A percentile compares a stretch with the other conserved stretches of the same genome.
Evolutionary conservation across 352 stramenopile species (phyloP).

Genomic region (Pythium myriotylum): DNA sequence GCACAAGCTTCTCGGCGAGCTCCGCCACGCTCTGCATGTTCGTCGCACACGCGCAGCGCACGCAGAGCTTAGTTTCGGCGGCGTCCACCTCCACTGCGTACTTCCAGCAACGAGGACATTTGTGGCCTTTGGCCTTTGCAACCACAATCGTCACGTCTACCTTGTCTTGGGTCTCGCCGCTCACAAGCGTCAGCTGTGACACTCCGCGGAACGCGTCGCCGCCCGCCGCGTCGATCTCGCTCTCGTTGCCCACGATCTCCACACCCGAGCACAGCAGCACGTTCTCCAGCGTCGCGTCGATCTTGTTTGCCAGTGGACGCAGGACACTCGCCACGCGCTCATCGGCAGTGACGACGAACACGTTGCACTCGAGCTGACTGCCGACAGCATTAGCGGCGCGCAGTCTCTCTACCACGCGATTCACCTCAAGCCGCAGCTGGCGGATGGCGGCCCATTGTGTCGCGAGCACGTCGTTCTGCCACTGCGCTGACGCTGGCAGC

Average conservation of each 20-base stretch:
- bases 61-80: constrained; percentile 51
- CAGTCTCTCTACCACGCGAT: constrained; percentile 78
- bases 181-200: constrained; percentile 33
- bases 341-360: constrained; percentile 47
- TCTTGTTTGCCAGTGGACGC: constrained; percentile 51
- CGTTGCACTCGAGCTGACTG: constrained; percentile 79
- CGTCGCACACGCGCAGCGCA: constrained; percentile 56
- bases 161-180: constrained; percentile 34
- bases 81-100: constrained; percentile 65
- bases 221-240: not conserved
- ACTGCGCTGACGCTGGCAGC: constrained; percentile 57
- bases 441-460: constrained; percentile 90
- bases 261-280: constrained; percentile 77
- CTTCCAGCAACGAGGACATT: constrained; percentile 91
- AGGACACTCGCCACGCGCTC: constrained; percentile 47
- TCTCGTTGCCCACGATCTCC: constrained; percentile 37
- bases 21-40: constrained; percentile 48
- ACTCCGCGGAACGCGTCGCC: constrained; percentile 30
- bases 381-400: constrained; percentile 53
- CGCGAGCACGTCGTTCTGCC: constrained; percentile 51
- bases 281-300: constrained; percentile 60
- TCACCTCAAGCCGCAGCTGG: constrained; percentile 83
- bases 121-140: constrained; percentile 64
- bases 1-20: constrained; percentile 46
- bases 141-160: constrained; percentile 62